These are phyloP conservation scores for Aegilops sharonensis DNA, from an alignment of 176 grass and related monocot species.

Conservation along the genomic window DNA sequence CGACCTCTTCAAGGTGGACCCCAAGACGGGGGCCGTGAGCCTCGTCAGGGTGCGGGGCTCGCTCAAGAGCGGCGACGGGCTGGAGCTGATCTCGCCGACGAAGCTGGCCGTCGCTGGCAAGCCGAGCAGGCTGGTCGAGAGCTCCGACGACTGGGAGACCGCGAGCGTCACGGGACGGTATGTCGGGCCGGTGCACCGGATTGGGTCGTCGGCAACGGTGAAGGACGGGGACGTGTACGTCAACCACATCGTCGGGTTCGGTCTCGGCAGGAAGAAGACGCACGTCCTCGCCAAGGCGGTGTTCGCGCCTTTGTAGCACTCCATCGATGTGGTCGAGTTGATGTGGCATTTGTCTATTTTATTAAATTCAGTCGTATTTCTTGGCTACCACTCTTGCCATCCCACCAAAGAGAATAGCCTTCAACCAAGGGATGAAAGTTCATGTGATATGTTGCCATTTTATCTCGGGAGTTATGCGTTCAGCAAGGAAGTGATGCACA, in stretches of 20 bases:
- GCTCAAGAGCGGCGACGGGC: slow-evolving; percentile 62
- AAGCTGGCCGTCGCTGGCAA: slow-evolving; percentile 65
- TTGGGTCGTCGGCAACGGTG: slow-evolving; percentile 71
- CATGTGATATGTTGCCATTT: no score
- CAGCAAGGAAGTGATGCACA: no score
- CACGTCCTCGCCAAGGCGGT: slow-evolving; percentile 75
- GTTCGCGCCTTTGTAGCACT: slow-evolving; percentile 46
- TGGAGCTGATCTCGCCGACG: slow-evolving; percentile 70
- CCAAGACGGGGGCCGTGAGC: slow-evolving; percentile 29
- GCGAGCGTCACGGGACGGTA: slow-evolving; percentile 56
- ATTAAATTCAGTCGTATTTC: no score
- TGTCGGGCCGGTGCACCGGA: slow-evolving; percentile 59
- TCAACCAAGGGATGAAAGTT: no score
- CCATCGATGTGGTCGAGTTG: no score
- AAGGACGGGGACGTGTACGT: slow-evolving; percentile 85
- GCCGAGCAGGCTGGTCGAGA: slow-evolving; percentile 69
- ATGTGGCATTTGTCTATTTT: no score
- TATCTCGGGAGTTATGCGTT: no score
- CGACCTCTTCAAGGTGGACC: slow-evolving; percentile 75
- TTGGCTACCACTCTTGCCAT: no score
- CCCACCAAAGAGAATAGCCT: no score
- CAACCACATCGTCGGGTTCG: slow-evolving; percentile 74
- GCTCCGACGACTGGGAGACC: slow-evolving; percentile 79
- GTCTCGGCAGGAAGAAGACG: slow-evolving; percentile 67
- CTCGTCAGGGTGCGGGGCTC: slow-evolving; percentile 65